Evolutionary conservation across 331 rosid genomes (phyloP), one percentile per base, ranked within the genome.

Genomic region (Malus hybrid): DNA sequence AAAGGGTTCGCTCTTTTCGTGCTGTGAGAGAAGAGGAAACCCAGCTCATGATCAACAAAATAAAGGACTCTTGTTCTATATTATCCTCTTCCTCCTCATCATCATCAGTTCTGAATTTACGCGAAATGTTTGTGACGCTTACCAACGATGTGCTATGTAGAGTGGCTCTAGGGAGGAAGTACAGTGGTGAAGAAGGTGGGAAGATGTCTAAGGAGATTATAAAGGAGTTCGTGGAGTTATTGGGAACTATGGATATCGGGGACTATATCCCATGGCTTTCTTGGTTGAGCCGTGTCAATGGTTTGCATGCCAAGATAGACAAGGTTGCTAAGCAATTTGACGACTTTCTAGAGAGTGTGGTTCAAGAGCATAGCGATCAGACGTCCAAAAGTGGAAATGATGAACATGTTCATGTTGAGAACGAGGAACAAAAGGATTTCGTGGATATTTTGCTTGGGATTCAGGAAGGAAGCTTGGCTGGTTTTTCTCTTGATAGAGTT

Each of bases 21-120:
- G 18, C 10, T 4, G 77, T 81, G 10, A 76, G 87, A 76, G 75
- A 83, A 42, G 81, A 83, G 61, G 87, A 83, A 70, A 48, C 44
- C 5, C 3, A 7, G 3, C 9, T 50, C 22, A 44, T 79, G 86
- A 71, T 81, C 69, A 76, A 70, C 18, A 67, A 81, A 44, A 76
- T 86, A 46, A 66, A 32, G 6, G 29, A 60, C 4, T 76, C 50
- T 44, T 44, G 50, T 44, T 44, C 50, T 10, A 44, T 11, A 44
- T 44, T 44, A 44, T 44, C 48, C 14, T 42, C 50, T 4, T 44
- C 33, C 5, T 57, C 63, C 2, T 10, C 27, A 2, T 19, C 71
- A 12, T 4, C 32, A 39, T 62, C 34, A 10, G 33, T 69, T 33
- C 2, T 68, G 22, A 76, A 76, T 42, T 68, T 76, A 6, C 7